phyloP scores from a whole-genome alignment of 305 asterid genomes.

The Euphrasia arctica region DNA sequence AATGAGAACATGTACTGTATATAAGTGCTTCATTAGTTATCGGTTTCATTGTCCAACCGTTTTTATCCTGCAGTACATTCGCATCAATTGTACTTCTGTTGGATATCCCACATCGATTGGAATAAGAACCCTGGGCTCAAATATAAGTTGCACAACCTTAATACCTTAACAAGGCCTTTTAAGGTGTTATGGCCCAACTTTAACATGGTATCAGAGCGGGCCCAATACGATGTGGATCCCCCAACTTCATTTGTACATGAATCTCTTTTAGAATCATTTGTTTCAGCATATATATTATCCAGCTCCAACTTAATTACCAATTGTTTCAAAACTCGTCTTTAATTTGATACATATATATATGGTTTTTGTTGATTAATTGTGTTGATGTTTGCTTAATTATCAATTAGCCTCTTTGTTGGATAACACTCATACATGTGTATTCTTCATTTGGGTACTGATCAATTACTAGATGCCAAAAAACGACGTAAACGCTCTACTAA shows the following conservation, averaged over 20 bases:
- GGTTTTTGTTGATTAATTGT: not conserved
- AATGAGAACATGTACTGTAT: constrained; percentile 2
- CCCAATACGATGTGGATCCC: no score
- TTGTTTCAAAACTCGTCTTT: constrained; percentile 3
- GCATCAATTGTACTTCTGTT: no score
- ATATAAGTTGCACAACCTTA: no score
- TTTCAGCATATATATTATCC: not conserved
- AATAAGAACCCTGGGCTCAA: no score
- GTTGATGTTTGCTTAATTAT: constrained; percentile 1
- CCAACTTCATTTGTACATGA: not conserved
- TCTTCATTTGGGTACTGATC: not conserved
- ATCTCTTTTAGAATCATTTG: constrained; percentile 1
- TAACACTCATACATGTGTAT: not conserved
- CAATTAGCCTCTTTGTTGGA: not conserved
- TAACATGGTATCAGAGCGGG: no score
- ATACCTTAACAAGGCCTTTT: no score
- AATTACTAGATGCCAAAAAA: constrained; percentile 56
- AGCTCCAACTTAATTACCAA: not conserved
- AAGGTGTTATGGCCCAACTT: no score
- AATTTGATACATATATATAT: not conserved
- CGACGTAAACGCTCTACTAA: constrained; percentile 55
- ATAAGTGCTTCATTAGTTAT: constrained; percentile 7
- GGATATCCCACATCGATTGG: no score
- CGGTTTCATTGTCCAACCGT: not conserved
- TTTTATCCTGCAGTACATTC: not conserved